Conservation (phyloP, 257 asterid species). For the Nicotiana noctiflora region DNA sequence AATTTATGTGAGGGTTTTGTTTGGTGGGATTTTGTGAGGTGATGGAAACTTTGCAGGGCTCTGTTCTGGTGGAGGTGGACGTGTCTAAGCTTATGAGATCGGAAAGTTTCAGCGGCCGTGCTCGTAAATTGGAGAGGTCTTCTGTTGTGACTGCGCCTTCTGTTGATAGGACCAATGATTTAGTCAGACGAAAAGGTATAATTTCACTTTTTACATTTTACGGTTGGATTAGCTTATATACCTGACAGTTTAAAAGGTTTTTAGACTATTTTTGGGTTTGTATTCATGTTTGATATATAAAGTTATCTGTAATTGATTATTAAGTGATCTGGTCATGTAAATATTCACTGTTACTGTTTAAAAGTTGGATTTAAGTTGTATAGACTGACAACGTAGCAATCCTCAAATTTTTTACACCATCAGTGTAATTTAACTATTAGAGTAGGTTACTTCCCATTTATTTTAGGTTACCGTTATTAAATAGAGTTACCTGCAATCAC, state of each 20-base stretch:
- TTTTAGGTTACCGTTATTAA: no score
- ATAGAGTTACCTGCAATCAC: no score
- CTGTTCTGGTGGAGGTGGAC: slow-evolving; percentile 17
- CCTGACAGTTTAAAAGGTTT: neutral
- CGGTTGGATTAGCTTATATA: neutral
- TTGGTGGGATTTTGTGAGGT: slow-evolving; percentile 14
- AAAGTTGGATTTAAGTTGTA: neutral
- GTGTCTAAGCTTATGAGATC: slow-evolving; percentile 56
- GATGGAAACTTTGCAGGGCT: slow-evolving; percentile 35
- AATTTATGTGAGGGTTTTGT: slow-evolving; percentile 20
- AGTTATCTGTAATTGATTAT: neutral
- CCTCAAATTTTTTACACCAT: no score
- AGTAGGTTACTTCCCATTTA: no score
- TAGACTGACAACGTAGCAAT: no score
- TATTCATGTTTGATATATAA: neutral
- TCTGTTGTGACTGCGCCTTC: slow-evolving; percentile 12
- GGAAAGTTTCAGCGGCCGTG: slow-evolving; percentile 48
- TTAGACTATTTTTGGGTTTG: neutral
- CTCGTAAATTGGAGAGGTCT: slow-evolving; percentile 26
- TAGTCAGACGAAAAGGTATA: slow-evolving; percentile 20
- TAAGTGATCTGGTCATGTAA: neutral
- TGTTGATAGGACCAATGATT: slow-evolving; percentile 13
- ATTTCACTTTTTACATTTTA: neutral
- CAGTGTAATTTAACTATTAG: no score
- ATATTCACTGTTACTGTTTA: neutral